These are phyloP conservation scores for Coniferiporia sulphurascens DNA, from an alignment of 1,284 basidiomycete species.

Conservation along the genomic window DNA sequence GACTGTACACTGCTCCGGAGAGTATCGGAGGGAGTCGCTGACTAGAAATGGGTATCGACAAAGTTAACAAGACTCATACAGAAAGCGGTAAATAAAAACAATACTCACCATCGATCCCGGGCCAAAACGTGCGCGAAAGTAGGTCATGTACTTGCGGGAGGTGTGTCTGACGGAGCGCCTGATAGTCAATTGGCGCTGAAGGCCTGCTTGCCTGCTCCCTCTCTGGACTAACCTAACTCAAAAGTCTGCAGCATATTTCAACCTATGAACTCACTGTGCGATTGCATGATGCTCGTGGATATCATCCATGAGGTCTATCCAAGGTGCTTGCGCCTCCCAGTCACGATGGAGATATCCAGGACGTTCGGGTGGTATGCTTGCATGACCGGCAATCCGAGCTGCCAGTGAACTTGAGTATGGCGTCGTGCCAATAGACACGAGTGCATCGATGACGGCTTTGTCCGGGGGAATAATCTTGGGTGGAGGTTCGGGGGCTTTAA, in stretches of 20 bases:
- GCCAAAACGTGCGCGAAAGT: slow-evolving; percentile 62
- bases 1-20: slow-evolving; percentile 65
- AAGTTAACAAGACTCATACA: not conserved
- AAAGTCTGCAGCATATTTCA: not conserved
- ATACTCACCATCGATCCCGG: slow-evolving; percentile 60
- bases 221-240: slow-evolving; percentile 42
- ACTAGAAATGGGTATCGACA: slow-evolving; percentile 37
- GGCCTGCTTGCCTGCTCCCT: slow-evolving; percentile 38
- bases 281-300: slow-evolving; percentile 57
- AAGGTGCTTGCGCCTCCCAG: slow-evolving; percentile 64
- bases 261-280: slow-evolving; percentile 43
- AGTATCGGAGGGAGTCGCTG: slow-evolving; percentile 58
- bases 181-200: slow-evolving; percentile 55
- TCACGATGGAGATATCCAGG: slow-evolving; percentile 47
- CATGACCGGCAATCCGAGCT: slow-evolving; percentile 48
- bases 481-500: slow-evolving; percentile 11
- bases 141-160: slow-evolving; percentile 66
- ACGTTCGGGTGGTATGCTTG: slow-evolving; percentile 24
- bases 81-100: not conserved
- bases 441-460: slow-evolving; percentile 31
- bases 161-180: slow-evolving; percentile 53
- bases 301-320: slow-evolving; percentile 71
- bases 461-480: slow-evolving; percentile 21
- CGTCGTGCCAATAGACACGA: slow-evolving; percentile 54
- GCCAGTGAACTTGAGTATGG: slow-evolving; percentile 59